Conservation (phyloP, 805 yeast species). For the Tetrapisispora fleetii region DNA sequence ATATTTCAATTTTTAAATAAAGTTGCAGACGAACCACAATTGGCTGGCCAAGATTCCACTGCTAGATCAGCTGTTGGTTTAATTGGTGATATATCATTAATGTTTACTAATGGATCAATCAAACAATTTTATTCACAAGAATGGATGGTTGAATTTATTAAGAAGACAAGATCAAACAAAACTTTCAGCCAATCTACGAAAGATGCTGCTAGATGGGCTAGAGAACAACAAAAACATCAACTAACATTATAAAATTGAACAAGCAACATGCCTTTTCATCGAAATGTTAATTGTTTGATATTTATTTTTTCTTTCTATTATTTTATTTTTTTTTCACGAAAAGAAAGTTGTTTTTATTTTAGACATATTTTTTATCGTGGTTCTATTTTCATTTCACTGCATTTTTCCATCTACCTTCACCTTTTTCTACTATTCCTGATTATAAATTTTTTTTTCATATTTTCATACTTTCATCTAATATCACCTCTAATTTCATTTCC, state of each 20-base stretch:
- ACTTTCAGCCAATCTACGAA: slow-evolving; percentile 56
- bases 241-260: no score
- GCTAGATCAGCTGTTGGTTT: slow-evolving; percentile 82
- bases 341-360: background rate
- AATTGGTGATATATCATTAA: slow-evolving; percentile 84
- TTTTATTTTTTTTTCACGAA: background rate
- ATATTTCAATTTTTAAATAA: slow-evolving; percentile 60
- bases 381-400: background rate
- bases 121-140: slow-evolving; percentile 54
- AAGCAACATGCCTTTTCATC: background rate
- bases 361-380: background rate
- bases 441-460: slow-evolving; percentile 1
- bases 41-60: slow-evolving; percentile 57
- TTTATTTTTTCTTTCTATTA: background rate
- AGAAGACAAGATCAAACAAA: slow-evolving; percentile 56
- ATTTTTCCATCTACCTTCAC: background rate
- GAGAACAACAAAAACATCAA: slow-evolving; percentile 47
- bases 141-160: slow-evolving; percentile 75
- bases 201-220: slow-evolving; percentile 97
- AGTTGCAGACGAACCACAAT: slow-evolving; percentile 48
- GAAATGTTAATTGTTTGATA: background rate
- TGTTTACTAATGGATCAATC: slow-evolving; percentile 72
- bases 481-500: background rate
- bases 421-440: background rate
- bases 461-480: background rate